Base-by-base conservation (phyloP, 164 flowering plant species). In the Hamamelis virginiana region DNA sequence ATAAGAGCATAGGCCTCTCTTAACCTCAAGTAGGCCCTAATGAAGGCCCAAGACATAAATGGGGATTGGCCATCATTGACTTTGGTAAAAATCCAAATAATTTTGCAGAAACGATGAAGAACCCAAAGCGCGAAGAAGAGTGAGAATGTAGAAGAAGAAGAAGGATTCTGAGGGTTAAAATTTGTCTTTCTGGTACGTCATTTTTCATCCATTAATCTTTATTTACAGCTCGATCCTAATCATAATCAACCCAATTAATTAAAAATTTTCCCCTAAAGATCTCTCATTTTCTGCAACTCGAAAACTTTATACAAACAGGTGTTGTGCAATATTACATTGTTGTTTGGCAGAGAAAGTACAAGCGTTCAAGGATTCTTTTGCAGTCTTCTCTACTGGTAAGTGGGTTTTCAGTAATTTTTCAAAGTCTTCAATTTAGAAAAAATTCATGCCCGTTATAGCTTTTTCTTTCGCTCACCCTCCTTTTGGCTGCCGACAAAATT, bases 291-390 rank as follows among this genome's bases (percentile, higher is more conserved):
- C 19, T 61, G 64, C 10, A 38, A 18, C 47, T 19, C 41, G 47
- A 15, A 23, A n/a, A 27, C 64, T 16, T 43, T 16, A 5, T 22
- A 16, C 53, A 11, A 47, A 19, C 65, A 27, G 65, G 56, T 69
- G n/a, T 51, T 38, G 41, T 50, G 66, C 48, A 62, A 2, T 6
- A 10, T 56, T 64, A 71, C 74, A 64, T 63, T 71, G 57, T 71
- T 12, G 10, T 6, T 15, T 0, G 41, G 58, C 15, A 41, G 65
- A 59, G 25, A 12, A 68, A 22, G n/a, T n/a, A 50, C 14, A 52
- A 41, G 15, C 33, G 44, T 41, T 58, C n/a, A 22, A 47, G 57
- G 65, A 47, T 28, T 52, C 27, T 62, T 11, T 69, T 52, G 65
- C 53, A 63, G 44, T 68, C 4, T 21, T n/a, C 43, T 61, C 3